phyloP scores from a whole-genome alignment of 805 yeast species.

The Maudiozyma serrabonitensis region DNA sequence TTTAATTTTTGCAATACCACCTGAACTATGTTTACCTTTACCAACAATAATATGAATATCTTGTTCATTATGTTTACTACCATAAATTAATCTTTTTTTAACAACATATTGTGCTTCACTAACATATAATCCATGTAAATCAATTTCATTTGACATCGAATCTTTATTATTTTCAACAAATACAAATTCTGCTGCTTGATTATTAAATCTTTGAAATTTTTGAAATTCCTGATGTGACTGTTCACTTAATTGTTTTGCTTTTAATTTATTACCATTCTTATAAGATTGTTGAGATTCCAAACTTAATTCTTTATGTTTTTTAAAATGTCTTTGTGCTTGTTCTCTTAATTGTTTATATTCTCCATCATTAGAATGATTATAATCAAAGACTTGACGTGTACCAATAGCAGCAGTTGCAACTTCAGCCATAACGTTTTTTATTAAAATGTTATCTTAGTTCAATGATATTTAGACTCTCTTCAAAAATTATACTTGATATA shows the following conservation, averaged over 20 bases:
- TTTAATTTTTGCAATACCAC: constrained; percentile 76
- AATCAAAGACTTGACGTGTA: constrained; percentile 34
- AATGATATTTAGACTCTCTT: no score
- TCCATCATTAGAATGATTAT: constrained; percentile 62
- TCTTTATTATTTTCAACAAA: constrained; percentile 83
- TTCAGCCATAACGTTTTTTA: no score
- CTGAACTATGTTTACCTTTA: constrained; percentile 75
- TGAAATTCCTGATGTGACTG: constrained; percentile 50
- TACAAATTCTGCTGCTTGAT: constrained; percentile 81
- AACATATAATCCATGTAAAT: constrained; percentile 84
- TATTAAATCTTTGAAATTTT: constrained; percentile 60
- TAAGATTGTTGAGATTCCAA: constrained; percentile 70
- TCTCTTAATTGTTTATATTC: constrained; percentile 55
- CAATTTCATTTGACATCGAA: constrained; percentile 78
- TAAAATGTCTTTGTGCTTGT: constrained; percentile 58
- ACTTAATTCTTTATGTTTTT: constrained; percentile 45
- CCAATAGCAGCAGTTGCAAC: constrained; percentile 8
- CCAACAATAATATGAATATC: constrained; percentile 81
- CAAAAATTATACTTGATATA: no score
- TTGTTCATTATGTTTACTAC: constrained; percentile 45
- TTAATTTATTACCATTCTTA: constrained; percentile 58
- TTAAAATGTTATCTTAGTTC: no score
- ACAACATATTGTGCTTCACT: constrained; percentile 78
- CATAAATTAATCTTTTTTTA: constrained; percentile 62
- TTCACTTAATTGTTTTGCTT: constrained; percentile 65